Base-by-base conservation (phyloP, 148 eudicot genomes). In the Vaccinium corymbosum region DNA sequence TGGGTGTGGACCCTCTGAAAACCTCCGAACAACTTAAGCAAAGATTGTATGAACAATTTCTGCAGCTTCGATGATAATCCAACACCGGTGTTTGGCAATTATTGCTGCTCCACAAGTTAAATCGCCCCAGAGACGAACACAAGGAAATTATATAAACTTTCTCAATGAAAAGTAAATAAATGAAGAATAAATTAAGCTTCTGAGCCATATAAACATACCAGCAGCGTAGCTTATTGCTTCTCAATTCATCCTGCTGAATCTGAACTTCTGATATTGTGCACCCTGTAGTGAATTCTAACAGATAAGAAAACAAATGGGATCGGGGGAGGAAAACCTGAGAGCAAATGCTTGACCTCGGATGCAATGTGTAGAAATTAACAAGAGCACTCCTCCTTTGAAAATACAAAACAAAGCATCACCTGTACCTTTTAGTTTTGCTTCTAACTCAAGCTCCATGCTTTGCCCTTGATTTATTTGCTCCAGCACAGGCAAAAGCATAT, bases 61-160 rank as follows among this genome's bases (percentile, higher is more conserved):
- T 86, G 89, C 99, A 96, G 88, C 94, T 94, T 93, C 97, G 90
- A 73, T 96, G 94, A 80, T 91, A 87, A 88, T 96, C 93, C 88
- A 94, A 86, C 83, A 96, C 89, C 61, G 94, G 88, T 76, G 84
- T 85, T 84, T 91, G 90, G 92, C 99, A 96, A 85, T 92, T 90
- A 86, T 88, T 89, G 91, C 98, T 94, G 94, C 90, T 76, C 66
- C 80, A 89, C 70, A 22, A 83, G 50, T 70, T 59, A 90, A 83
- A 82, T 38, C 78, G 77, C 76, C 75, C 71, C 57, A 80, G 1
- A 83, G 56, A 82, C 25, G 79, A 53, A 80, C 48, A 85, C 42
- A 52, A 84, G 88, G 27, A 83, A 81, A 82, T 75, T 57, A 52
- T 20, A 27, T 32, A 3, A 27, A 72, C 64, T 68, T 48, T 80